Evolutionary conservation across 2,329 filamentous ascomycete species (phyloP).

Genomic region (Periconia sp.): DNA sequence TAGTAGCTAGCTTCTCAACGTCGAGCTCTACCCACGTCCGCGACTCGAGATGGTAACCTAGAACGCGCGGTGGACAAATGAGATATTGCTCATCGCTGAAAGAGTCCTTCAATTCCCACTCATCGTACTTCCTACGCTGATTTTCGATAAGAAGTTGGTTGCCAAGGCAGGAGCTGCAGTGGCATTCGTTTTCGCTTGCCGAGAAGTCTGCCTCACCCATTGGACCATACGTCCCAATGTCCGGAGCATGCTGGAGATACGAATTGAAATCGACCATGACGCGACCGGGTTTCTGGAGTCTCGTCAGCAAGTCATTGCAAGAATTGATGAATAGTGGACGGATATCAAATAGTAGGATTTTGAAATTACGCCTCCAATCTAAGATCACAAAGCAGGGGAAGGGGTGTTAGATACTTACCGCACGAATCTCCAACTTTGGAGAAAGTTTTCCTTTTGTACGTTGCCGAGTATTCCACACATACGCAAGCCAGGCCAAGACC

Average conservation of each 20-base stretch:
- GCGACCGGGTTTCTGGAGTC: constrained; percentile 3
- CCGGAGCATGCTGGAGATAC: constrained; percentile 15
- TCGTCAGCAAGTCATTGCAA: no score
- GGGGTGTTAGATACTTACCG: not conserved
- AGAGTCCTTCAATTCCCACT: not conserved
- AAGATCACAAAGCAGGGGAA: no score
- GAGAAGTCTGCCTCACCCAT: constrained; percentile 12
- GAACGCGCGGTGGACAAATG: constrained; percentile 14
- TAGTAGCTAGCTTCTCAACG: constrained; percentile 7
- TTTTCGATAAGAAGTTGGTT: constrained; percentile 7
- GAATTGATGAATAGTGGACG: no score
- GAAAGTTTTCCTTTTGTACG: not conserved
- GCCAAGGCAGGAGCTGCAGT: constrained; percentile 7
- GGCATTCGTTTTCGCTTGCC: constrained; percentile 10
- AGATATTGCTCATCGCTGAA: constrained; percentile 12
- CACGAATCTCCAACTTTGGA: not conserved
- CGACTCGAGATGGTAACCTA: constrained; percentile 13
- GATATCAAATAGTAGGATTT: no score
- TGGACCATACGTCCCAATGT: constrained; percentile 2
- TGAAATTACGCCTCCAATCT: no score
- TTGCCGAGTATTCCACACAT: not conserved
- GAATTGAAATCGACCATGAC: constrained; percentile 16
- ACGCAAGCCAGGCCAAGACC: not conserved
- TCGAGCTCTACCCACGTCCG: constrained; percentile 14
- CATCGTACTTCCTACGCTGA: constrained; percentile 8